A percentile compares a stretch with the other conserved stretches of the same genome.
Conservation (phyloP, 805 yeast genomes). For the Candida orba region DNA sequence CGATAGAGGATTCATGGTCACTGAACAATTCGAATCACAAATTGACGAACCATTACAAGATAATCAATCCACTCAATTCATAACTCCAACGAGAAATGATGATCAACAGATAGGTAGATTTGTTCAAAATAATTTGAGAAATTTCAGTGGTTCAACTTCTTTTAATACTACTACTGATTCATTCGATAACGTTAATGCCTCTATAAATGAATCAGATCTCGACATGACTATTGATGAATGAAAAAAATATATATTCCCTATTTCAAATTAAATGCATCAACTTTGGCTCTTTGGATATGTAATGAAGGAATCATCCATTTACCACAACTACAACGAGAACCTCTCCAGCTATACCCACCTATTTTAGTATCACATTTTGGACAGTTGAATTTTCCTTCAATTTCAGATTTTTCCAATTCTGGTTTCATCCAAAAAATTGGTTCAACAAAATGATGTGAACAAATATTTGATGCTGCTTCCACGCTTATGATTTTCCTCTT, state of each 20-base stretch:
- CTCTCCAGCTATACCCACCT: constrained; percentile 93
- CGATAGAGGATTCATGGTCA: constrained; percentile 21
- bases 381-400: constrained; percentile 85
- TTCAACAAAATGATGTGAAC: constrained; percentile 85
- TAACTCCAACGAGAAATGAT: constrained; percentile 10
- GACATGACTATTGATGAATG: constrained; percentile 39
- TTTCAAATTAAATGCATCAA: constrained; percentile 43
- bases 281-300: constrained; percentile 72
- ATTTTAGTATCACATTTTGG: constrained; percentile 80
- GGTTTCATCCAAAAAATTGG: constrained; percentile 89
- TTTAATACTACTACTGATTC: constrained; percentile 6
- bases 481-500: constrained; percentile 53
- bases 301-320: constrained; percentile 93
- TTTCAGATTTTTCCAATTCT: constrained; percentile 60
- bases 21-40: constrained; percentile 20
- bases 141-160: constrained; percentile 4
- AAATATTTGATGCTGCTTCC: constrained; percentile 48
- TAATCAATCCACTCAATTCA: constrained; percentile 6
- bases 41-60: not conserved
- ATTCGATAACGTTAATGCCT: constrained; percentile 19
- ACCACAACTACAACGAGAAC: constrained; percentile 90
- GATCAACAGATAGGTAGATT: constrained; percentile 1
- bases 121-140: constrained; percentile 3
- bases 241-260: not conserved
- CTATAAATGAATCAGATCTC: constrained; percentile 30